Base-by-base conservation (phyloP, 78 protist genomes). In the Protostelium mycophagum region DNA sequence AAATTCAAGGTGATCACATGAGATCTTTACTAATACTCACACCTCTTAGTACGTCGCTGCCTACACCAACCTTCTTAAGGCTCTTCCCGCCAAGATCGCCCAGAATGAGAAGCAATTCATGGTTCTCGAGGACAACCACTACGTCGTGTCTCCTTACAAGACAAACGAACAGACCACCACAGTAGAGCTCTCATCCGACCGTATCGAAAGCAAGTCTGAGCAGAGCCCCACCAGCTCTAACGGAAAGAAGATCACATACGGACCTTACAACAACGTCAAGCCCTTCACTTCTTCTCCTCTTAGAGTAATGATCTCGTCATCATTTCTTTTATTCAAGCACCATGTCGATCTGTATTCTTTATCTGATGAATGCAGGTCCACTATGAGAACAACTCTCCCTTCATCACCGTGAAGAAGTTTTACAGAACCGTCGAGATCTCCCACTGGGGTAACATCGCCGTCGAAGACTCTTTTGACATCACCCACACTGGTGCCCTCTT, bases 211-310 rank as follows among this genome's bases (percentile, higher is more conserved):
- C 34, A 25, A 86, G 83, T 35, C 94, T 28, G 83, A 87, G 34
- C 10, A 37, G 34, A 28, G 38, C 35, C 96, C 96, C 38, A 63
- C 94, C 0, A 28, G 88, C 28, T 31, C 38, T 37, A 10, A 35
- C 31, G 89, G 90, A 51, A 1, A 23, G 16, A 36, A 36, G 0
- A 1, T 97, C 34, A 83, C 37, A 89, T 95, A 95, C 84, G 98
- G 98, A 0, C 96, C 97, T 87, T 97, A 95, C 93, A n/a, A n/a
- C 37, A 89, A 94, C 39, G 87, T 95, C 34, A 91, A 89, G 83
- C 89, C 97, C 37, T 87, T 88, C 86, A 1, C 86, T 0, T 29
- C 35, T 31, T 0, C 83, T 1, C 85, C 84, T 31, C 23, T 97
- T 84, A 0, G 34, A n/a, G 91, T 97, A 37, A 51, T 25, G 31